Percentiles rank a stretch among this genome's conserved stretches.
Conservation (phyloP, 371 early-diverging fungal species). For the Aphelidium insulamus region DNA sequence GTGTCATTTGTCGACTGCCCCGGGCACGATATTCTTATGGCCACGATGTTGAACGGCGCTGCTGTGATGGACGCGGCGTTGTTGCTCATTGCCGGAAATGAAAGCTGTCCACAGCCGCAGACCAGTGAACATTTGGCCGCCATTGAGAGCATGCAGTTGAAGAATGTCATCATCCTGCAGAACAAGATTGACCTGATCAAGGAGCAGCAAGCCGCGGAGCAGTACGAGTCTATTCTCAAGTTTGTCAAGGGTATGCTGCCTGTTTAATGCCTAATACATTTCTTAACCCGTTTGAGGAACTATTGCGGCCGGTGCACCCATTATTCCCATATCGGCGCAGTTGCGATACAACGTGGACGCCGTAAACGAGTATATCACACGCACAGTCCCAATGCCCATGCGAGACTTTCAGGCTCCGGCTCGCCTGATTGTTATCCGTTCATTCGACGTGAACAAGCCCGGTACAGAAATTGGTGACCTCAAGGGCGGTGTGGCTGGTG, state of each 20-base stretch:
- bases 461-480: constrained; percentile 90
- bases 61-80: constrained; percentile 99
- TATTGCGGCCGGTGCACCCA: constrained; percentile 88
- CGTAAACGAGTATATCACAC: constrained; percentile 97
- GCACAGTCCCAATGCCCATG: constrained; percentile 90
- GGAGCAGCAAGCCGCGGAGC: constrained; percentile 83
- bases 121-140: constrained; percentile 99
- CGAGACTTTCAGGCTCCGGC: constrained; percentile 86
- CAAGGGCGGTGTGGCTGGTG: constrained; percentile 99
- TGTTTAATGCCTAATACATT: not conserved
- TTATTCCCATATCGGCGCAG: constrained; percentile 98
- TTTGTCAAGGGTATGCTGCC: constrained; percentile 55
- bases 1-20: constrained; percentile 99
- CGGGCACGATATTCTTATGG: constrained; percentile 99
- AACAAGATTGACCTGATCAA: constrained; percentile 99
- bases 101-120: constrained; percentile 99
- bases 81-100: constrained; percentile 98
- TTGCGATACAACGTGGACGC: constrained; percentile 98
- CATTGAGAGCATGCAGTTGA: constrained; percentile 97
- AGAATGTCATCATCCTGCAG: constrained; percentile 97
- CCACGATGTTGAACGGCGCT: constrained; percentile 99
- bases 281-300: constrained; percentile 23
- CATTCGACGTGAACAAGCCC: constrained; percentile 99
- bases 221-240: constrained; percentile 80
- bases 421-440: constrained; percentile 95